Evolutionary conservation across 768 basidiomycete genomes (phyloP).

Genomic region (Vararia minispora): DNA sequence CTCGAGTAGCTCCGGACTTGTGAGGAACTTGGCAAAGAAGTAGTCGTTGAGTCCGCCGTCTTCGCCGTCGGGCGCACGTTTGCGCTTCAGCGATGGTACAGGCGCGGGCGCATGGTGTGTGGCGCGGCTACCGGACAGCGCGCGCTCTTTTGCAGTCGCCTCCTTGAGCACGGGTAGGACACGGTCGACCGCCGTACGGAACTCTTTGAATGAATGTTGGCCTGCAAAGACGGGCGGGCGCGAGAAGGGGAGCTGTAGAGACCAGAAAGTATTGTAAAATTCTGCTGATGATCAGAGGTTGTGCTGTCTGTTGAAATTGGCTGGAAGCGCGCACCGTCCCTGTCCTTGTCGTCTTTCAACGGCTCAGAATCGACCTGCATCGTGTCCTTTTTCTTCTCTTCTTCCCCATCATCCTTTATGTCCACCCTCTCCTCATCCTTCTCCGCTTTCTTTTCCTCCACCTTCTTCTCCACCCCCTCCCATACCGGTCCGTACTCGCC

Average conservation of each 20-base stretch:
- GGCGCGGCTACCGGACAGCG: constrained; percentile 70
- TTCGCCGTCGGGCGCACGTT: constrained; percentile 50
- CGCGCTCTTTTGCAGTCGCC: constrained; percentile 80
- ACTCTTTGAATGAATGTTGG: constrained; percentile 44
- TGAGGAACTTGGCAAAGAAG: constrained; percentile 91
- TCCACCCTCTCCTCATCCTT: constrained; percentile 22
- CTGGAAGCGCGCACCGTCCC: constrained; percentile 1
- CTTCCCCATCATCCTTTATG: constrained; percentile 19
- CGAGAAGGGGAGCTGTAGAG: constrained; percentile 76
- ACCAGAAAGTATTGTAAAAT: constrained; percentile 87
- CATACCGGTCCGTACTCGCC: constrained; percentile 78
- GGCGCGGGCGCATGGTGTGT: constrained; percentile 18
- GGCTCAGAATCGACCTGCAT: constrained; percentile 59
- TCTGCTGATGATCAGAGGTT: constrained; percentile 28
- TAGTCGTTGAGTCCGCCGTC: constrained; percentile 48
- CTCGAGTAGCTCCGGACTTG: constrained; percentile 75
- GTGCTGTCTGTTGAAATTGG: not conserved
- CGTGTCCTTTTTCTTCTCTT: constrained; percentile 27
- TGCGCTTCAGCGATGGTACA: constrained; percentile 43
- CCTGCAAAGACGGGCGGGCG: constrained; percentile 61
- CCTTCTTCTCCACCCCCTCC: constrained; percentile 47
- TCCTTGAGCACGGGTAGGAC: constrained; percentile 74
- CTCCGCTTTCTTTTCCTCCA: constrained; percentile 20
- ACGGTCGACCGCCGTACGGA: constrained; percentile 60
- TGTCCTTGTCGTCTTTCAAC: constrained; percentile 12